These are phyloP conservation scores for Ustilago xerochloae DNA, from an alignment of 1,284 basidiomycete genomes.

Conservation along the genomic window DNA sequence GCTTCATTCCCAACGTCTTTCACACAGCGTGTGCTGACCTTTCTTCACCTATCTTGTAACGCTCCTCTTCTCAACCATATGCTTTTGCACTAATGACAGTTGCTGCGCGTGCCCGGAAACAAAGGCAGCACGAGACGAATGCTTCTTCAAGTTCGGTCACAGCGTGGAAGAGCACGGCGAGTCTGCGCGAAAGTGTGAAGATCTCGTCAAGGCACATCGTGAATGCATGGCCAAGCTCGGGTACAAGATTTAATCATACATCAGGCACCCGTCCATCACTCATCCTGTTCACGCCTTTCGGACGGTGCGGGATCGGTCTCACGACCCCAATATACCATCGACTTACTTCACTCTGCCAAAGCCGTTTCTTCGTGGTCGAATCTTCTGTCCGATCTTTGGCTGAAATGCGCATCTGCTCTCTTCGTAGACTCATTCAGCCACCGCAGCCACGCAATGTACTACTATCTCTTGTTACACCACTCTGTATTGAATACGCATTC, in stretches of 20 bases:
- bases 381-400: too few relatives aligned
- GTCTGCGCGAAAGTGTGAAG: constrained; percentile 81
- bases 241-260: constrained; percentile 58
- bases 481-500: constrained; percentile 24
- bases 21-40: not conserved
- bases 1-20: not conserved
- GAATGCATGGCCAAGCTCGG: constrained; percentile 83
- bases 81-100: constrained; percentile 44
- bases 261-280: not conserved
- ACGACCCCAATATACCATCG: constrained; percentile 4
- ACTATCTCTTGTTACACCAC: constrained; percentile 17
- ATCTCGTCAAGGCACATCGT: constrained; percentile 81
- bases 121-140: constrained; percentile 89
- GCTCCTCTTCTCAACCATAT: not conserved
- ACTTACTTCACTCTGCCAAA: not conserved
- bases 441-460: constrained; percentile 20
- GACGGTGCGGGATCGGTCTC: too few relatives aligned
- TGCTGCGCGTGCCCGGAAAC: constrained; percentile 97
- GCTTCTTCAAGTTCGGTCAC: constrained; percentile 79
- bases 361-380: too few relatives aligned
- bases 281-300: not conserved
- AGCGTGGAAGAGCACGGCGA: constrained; percentile 73
- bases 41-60: not conserved
- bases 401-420: not conserved
- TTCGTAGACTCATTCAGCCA: not conserved